Conservation (phyloP, 139 green algal species). For the Microglena sp. region DNA sequence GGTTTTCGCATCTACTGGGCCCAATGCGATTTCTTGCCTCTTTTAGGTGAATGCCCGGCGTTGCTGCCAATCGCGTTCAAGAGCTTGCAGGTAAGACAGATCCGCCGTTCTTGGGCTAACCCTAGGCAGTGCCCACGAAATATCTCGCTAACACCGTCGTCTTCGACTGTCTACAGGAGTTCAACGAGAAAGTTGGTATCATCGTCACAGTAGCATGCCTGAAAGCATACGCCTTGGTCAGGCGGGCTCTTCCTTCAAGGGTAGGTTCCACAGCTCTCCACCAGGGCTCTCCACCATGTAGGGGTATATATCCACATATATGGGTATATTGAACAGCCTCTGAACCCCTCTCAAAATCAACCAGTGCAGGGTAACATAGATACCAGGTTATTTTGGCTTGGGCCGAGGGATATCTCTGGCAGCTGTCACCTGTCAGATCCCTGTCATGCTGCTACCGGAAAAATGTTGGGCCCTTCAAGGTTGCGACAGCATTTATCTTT, state of each 20-base stretch:
- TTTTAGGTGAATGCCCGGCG: conserved; percentile 26
- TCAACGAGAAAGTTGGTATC: conserved; percentile 38
- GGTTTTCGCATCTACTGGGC: not conserved
- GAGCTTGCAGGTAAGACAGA: conserved; percentile 37
- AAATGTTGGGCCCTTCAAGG: too few species aligned
- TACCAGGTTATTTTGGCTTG: not conserved
- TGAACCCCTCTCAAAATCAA: not conserved
- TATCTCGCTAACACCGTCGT: not conserved
- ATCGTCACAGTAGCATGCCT: conserved; percentile 27
- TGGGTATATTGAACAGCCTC: not conserved
- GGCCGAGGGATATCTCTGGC: not conserved
- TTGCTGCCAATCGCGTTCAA: conserved; percentile 30
- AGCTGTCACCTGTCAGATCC: too few species aligned
- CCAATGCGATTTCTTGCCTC: not conserved
- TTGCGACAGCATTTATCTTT: too few species aligned
- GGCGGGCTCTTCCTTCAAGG: conserved; percentile 17
- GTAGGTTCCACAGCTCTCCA: conserved; percentile 9
- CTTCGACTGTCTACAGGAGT: conserved; percentile 25
- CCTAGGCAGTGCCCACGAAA: not conserved
- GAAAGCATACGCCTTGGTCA: conserved; percentile 19
- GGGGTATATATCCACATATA: not conserved
- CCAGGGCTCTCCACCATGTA: not conserved
- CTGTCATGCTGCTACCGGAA: too few species aligned
- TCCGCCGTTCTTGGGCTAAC: not conserved
- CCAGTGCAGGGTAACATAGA: too few species aligned